Percentiles rank a stretch among this genome's conserved stretches.
These are phyloP conservation scores for Piper longum DNA, from an alignment of 164 flowering plant genomes.

Conservation along the genomic window DNA sequence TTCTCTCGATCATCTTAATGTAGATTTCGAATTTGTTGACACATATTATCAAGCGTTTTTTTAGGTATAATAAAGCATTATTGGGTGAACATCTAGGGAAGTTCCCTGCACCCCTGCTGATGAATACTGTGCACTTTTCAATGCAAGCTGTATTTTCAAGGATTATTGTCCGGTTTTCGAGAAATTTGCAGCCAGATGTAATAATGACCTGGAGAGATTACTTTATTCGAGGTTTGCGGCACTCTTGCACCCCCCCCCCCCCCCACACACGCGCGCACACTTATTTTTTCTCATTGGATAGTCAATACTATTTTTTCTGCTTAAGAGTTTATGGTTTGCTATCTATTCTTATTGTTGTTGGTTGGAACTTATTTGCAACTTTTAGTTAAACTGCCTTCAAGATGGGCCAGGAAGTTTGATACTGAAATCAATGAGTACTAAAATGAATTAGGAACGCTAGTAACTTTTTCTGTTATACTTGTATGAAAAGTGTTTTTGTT, in stretches of 20 bases:
- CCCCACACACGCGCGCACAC: neutral
- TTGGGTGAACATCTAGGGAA: constrained; percentile 88
- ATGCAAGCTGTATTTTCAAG: constrained; percentile 95
- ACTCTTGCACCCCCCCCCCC: neutral
- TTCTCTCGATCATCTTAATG: too few species aligned
- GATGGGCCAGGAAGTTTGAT: too few species aligned
- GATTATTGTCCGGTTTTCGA: constrained; percentile 48
- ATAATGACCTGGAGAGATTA: constrained; percentile 88
- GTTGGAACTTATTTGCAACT: neutral
- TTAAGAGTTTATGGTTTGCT: neutral
- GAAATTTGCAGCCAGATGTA: constrained; percentile 43
- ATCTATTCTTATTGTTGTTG: neutral
- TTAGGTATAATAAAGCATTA: constrained; percentile 81
- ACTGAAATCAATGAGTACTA: too few species aligned
- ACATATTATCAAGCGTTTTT: constrained; percentile 4
- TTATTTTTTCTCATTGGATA: neutral
- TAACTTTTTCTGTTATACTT: neutral
- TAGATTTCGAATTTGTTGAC: neutral
- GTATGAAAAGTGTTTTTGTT: neutral
- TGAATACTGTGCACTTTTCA: constrained; percentile 85
- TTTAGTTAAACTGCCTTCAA: neutral
- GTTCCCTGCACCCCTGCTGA: constrained; percentile 95
- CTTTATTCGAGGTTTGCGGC: constrained; percentile 47
- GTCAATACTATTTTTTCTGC: neutral
- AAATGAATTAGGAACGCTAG: too few species aligned